Base-by-base conservation (phyloP, 495 filamentous ascomycete species). In the Articulospora tetracladia region DNA sequence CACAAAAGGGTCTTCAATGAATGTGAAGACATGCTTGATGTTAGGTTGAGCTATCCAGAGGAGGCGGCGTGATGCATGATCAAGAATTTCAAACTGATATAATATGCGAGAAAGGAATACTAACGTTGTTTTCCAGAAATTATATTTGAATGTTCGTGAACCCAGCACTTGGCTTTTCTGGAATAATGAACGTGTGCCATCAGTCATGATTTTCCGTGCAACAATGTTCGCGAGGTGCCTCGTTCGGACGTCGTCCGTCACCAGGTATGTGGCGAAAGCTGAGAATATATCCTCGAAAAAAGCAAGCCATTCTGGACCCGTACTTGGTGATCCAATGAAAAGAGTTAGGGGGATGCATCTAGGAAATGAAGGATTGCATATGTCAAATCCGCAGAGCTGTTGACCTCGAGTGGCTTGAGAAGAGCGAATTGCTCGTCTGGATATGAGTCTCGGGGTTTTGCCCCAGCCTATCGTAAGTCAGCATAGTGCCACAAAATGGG, bases 121-220 rank as follows among this genome's bases (percentile, higher is more conserved):
- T 65, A 71, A 83, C 77, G 79, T 82, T 28, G 79, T 64, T 57
- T 70, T 76, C 80, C 82, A 83, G 57, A 83, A 83, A 53, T 73
- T 74, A 19, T 27, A 72, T 70, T 41, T 73, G 60, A 60, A 76
- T 44, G 19, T 65, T 67, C 48, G 65, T 57, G 47, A 75, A 49
- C 50, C 58, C 3, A 62, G 20, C 25, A n/a, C 57, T 12, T 59
- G 24, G 36, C 59, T 60, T 30, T 59, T 58, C 0, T 27, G 58
- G 51, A 46, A 64, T 4, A 78, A 57, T 17, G 64, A 61, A 51
- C 74, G 66, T 15, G 57, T 46, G n/a, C 63, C 59, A 12, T 75
- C 72, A 1, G 74, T 71, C 58, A 82, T 74, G 26, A 84, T 60
- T 53, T 75, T 74, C 53, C 72, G 72, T 4, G 77, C 78, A 19